Evolutionary conservation across 208 protist genomes (phyloP).

Genomic region (Leishmania major): DNA sequence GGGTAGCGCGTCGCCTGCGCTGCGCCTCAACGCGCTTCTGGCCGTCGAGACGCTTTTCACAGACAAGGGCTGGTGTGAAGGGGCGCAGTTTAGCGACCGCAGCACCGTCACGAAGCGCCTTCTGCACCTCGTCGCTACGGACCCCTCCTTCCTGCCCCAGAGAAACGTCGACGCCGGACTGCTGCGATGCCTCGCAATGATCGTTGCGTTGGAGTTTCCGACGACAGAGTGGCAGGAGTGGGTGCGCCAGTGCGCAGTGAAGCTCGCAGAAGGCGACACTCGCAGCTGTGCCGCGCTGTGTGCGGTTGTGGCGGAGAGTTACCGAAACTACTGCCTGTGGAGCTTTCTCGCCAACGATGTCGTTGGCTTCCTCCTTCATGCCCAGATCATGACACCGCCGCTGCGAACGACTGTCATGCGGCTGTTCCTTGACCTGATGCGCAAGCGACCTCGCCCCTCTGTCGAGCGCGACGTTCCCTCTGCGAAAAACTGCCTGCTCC

Average conservation of each 20-base stretch:
- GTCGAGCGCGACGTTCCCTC: conserved; percentile 29
- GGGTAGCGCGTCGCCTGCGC: conserved; percentile 4
- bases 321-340: conserved; percentile 43
- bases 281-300: not conserved
- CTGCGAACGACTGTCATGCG: conserved; percentile 15
- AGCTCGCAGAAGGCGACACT: conserved; percentile 6
- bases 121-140: conserved; percentile 13
- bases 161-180: conserved; percentile 32
- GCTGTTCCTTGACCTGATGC: conserved; percentile 41
- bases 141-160: not conserved
- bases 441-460: conserved; percentile 36
- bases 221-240: conserved; percentile 42
- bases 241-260: conserved; percentile 24
- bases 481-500: conserved; percentile 43
- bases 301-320: conserved; percentile 28
- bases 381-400: conserved; percentile 9
- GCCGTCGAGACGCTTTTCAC: conserved; percentile 52
- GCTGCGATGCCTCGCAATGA: conserved; percentile 31
- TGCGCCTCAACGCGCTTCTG: conserved; percentile 53
- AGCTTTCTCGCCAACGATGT: conserved; percentile 34
- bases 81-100: conserved; percentile 49
- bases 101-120: conserved; percentile 18
- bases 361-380: conserved; percentile 22
- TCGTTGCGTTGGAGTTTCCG: conserved; percentile 47
- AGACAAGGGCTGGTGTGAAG: conserved; percentile 35